A percentile compares a stretch with the other conserved stretches of the same genome.
These are phyloP conservation scores for Biscogniauxia marginata DNA, from an alignment of 2,329 filamentous ascomycete genomes.

Conservation along the genomic window DNA sequence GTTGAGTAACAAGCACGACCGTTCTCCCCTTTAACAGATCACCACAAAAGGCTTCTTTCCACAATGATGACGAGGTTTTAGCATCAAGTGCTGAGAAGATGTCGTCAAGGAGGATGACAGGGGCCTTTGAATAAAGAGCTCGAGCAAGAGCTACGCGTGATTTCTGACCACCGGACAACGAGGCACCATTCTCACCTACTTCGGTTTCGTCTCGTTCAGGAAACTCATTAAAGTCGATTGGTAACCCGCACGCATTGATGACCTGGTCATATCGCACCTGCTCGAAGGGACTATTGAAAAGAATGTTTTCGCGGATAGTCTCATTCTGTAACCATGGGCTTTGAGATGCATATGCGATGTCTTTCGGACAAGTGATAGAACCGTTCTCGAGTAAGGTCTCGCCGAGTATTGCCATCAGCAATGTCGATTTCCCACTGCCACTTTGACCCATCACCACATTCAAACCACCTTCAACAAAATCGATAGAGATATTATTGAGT, in stretches of 20 bases:
- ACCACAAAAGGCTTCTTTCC: slow-evolving; percentile 57
- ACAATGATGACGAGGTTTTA: slow-evolving; percentile 55
- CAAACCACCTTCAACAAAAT: slow-evolving; percentile 53
- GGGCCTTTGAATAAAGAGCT: slow-evolving; percentile 55
- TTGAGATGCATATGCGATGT: slow-evolving; percentile 57
- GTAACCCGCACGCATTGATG: slow-evolving; percentile 54
- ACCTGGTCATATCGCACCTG: slow-evolving; percentile 53
- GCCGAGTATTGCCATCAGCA: slow-evolving; percentile 53
- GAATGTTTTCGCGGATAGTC: slow-evolving; percentile 53
- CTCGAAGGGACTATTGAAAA: slow-evolving; percentile 53
- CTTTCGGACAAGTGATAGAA: slow-evolving; percentile 46
- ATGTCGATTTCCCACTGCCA: slow-evolving; percentile 57
- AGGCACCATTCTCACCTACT: slow-evolving; percentile 55
- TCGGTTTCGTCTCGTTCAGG: slow-evolving; percentile 49
- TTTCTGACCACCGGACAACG: slow-evolving; percentile 56
- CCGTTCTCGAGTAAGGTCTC: slow-evolving; percentile 52
- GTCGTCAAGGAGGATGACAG: slow-evolving; percentile 57
- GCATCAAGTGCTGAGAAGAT: slow-evolving; percentile 60
- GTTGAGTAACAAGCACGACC: slow-evolving; percentile 56
- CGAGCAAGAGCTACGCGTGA: slow-evolving; percentile 56
- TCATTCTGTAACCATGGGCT: slow-evolving; percentile 58
- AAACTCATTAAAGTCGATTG: slow-evolving; percentile 50
- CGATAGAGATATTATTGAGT: slow-evolving; percentile 47
- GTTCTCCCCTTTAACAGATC: slow-evolving; percentile 54
- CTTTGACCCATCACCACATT: slow-evolving; percentile 55